Conservation (phyloP, 1,284 basidiomycete genomes). For the Ustilago sp. region DNA sequence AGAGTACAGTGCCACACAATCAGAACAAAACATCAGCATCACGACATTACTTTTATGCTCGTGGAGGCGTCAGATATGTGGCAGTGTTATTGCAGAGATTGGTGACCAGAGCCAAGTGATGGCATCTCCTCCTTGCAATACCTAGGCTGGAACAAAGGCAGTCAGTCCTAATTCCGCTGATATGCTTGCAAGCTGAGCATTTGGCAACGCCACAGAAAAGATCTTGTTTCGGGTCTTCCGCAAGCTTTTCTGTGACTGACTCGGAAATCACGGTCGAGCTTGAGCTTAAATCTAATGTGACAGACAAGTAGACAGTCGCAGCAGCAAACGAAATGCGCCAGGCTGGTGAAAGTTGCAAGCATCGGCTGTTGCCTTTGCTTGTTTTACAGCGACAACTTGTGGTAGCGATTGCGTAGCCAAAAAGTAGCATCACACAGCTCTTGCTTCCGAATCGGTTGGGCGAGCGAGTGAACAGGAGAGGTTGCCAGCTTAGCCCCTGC, state of each 20-base stretch:
- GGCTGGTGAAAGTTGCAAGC: neutral
- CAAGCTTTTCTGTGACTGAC: neutral
- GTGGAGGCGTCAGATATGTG: neutral
- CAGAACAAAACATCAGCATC: neutral
- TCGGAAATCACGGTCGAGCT: neutral
- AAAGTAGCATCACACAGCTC: neutral
- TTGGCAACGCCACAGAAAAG: neutral
- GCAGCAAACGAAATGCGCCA: neutral
- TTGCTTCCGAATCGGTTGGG: no score
- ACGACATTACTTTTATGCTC: neutral
- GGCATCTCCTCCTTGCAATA: neutral
- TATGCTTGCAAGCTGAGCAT: neutral
- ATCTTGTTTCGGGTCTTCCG: neutral
- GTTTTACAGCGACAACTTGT: neutral
- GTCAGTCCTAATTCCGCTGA: neutral
- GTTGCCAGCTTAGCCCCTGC: neutral
- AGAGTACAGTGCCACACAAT: neutral
- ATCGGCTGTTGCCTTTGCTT: neutral
- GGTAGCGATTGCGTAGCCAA: no score
- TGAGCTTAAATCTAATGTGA: constrained; percentile 7
- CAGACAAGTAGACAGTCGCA: neutral
- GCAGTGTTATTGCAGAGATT: neutral
- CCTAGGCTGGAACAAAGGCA: neutral
- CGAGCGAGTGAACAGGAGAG: neutral
- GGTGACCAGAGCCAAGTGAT: neutral